Base-by-base conservation (phyloP, 495 filamentous ascomycete genomes). In the Penicillium coprophilum region DNA sequence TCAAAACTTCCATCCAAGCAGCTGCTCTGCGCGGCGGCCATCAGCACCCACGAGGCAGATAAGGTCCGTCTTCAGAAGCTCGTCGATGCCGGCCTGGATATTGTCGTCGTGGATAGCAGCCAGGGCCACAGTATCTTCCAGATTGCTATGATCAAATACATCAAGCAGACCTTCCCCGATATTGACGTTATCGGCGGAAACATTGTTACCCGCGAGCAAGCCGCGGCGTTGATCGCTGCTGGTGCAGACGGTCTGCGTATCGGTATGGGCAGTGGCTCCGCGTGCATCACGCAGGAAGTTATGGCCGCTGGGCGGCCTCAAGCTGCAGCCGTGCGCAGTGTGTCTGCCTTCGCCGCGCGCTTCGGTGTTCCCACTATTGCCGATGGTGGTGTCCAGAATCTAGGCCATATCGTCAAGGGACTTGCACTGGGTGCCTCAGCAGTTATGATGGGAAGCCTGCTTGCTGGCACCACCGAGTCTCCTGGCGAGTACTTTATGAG, bases 1-100 rank as follows among this genome's bases (percentile, higher is more conserved):
- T 97, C 95, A 20, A 99, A 99, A 80, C 86, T 96, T 21, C 90
- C 93, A 64, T 97, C 93, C 54, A 99, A 99, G 79, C 95, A 99
- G 78, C 86, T 97, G 28, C 91, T 99, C 56, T 91, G 89, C 64
- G 92, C 92, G 56, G 94, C 94, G 49, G 88, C 95, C 39, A 93
- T 99, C 62, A 95, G 94, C 54, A 99, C 94, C 17, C 86, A 95
- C 41, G 88, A 91, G 36, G 89, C 91, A 64, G 94, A 97, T 72
- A 97, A 95, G 79, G 62, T 75, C 21, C 84, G 94, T 53, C 81
- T 97, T 15, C 76, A 86, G 71, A 85, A 87, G 70, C 85, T 99
- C n/a, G 91, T 93, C 24, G 93, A 97, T 55, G 93, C 95, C 58
- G 94, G 94, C 50, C 81, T 99, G 57, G 94, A 99, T 68, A 91